These are phyloP conservation scores for Rhizopogon salebrosus DNA, from an alignment of 768 basidiomycete species.

Conservation along the genomic window DNA sequence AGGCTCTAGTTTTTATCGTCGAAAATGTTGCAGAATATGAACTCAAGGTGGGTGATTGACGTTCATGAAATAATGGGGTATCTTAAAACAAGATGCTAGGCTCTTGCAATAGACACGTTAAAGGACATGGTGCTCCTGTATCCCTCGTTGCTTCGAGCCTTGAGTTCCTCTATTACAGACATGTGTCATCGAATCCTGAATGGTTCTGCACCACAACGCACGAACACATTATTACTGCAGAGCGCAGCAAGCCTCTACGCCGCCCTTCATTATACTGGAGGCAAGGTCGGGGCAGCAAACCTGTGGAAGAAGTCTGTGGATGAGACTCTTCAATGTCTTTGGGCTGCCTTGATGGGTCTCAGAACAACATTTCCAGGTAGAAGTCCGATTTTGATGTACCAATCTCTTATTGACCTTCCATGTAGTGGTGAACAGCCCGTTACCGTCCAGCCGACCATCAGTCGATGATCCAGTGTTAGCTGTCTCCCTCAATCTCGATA, in stretches of 20 bases:
- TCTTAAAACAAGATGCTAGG: slow-evolving; percentile 27
- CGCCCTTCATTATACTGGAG: slow-evolving; percentile 64
- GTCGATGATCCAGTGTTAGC: slow-evolving; percentile 42
- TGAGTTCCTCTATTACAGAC: slow-evolving; percentile 45
- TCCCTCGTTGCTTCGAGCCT: slow-evolving; percentile 59
- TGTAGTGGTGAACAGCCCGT: slow-evolving; percentile 9
- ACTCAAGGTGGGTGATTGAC: slow-evolving; percentile 40
- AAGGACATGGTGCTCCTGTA: slow-evolving; percentile 56
- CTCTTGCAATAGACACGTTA: slow-evolving; percentile 42
- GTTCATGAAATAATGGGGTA: not conserved
- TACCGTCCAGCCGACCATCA: slow-evolving; percentile 12
- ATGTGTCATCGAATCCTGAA: slow-evolving; percentile 53
- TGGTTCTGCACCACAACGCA: slow-evolving; percentile 44
- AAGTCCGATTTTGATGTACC: not conserved
- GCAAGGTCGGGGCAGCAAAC: slow-evolving; percentile 68
- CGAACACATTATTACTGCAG: slow-evolving; percentile 32
- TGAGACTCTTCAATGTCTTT: slow-evolving; percentile 61
- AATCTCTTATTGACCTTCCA: slow-evolving; percentile 1
- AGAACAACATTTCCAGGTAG: slow-evolving; percentile 51
- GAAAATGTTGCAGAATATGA: slow-evolving; percentile 48
- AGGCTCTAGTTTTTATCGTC: slow-evolving; percentile 49
- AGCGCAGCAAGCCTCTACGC: slow-evolving; percentile 57
- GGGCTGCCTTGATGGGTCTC: slow-evolving; percentile 52
- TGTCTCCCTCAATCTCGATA: slow-evolving; percentile 56
- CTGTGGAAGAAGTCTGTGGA: slow-evolving; percentile 76